Evolutionary conservation across 495 filamentous ascomycete species (phyloP).

Genomic region (Penicillium antarcticum): DNA sequence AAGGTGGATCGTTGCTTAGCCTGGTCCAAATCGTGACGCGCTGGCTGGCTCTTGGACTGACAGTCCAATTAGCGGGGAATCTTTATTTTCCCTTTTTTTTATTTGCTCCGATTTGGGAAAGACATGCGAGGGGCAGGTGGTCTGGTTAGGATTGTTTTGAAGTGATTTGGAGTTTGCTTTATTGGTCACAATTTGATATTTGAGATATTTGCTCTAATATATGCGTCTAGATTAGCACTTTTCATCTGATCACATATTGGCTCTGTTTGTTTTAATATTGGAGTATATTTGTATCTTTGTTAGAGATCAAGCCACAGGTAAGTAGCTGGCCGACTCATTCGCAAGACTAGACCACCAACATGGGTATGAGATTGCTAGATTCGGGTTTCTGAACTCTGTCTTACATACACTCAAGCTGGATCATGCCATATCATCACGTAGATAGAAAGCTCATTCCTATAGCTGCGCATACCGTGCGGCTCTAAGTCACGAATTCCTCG

Average conservation of each 20-base stretch:
- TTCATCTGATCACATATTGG: not conserved
- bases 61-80: conserved; percentile 24
- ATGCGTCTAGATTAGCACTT: not conserved
- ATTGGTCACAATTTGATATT: not conserved
- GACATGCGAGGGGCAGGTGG: conserved; percentile 14
- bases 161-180: not conserved
- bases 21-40: conserved; percentile 52
- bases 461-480: no score
- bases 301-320: no score
- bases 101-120: conserved; percentile 18
- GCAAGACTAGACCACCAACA: no score
- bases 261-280: not conserved
- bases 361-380: no score
- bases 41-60: conserved; percentile 35
- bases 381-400: no score
- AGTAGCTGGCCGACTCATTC: no score
- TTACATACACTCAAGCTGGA: no score
- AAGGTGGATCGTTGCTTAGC: conserved; percentile 25
- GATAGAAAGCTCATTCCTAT: no score
- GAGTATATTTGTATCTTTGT: no score
- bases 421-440: no score
- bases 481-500: not conserved
- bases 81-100: conserved; percentile 6
- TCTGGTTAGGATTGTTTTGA: conserved; percentile 3
- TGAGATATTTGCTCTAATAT: not conserved